phyloP scores from a whole-genome alignment of 495 filamentous ascomycete species.

The Friedmanniomyces simplex region DNA sequence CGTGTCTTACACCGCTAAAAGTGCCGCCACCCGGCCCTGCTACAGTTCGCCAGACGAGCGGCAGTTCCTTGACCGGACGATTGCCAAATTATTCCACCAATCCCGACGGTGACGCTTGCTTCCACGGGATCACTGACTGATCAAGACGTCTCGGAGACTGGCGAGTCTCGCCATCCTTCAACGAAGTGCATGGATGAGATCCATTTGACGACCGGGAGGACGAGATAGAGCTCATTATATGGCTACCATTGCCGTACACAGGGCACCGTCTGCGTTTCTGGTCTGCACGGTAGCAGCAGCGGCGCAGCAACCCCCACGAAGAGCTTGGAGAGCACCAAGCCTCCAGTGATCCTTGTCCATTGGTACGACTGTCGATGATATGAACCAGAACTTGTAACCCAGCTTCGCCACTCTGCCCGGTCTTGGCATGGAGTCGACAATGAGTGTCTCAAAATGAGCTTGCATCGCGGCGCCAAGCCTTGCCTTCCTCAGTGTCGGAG shows the following conservation, averaged over 20 bases:
- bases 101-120: constrained; percentile 20
- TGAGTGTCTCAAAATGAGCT: constrained; percentile 36
- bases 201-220: constrained; percentile 73
- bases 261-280: constrained; percentile 54
- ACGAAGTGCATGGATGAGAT: constrained; percentile 29
- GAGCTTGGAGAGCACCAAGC: constrained; percentile 34
- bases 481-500: constrained; percentile 45
- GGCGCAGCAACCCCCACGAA: too few relatives aligned
- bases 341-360: constrained; percentile 32
- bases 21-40: too few relatives aligned
- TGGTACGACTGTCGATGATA: constrained; percentile 38
- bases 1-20: too few relatives aligned
- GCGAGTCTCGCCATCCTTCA: too few relatives aligned
- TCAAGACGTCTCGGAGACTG: too few relatives aligned
- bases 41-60: background rate
- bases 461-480: constrained; percentile 52
- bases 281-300: constrained; percentile 45
- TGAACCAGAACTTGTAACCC: constrained; percentile 53
- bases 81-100: constrained; percentile 28
- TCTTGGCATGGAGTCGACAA: constrained; percentile 43
- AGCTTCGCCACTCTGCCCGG: constrained; percentile 46
- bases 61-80: constrained; percentile 22
- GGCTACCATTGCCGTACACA: constrained; percentile 57
- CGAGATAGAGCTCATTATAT: constrained; percentile 79
- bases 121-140: constrained; percentile 15